phyloP scores from a whole-genome alignment of 345 rosid species.

The Eucalyptus leucophloia region DNA sequence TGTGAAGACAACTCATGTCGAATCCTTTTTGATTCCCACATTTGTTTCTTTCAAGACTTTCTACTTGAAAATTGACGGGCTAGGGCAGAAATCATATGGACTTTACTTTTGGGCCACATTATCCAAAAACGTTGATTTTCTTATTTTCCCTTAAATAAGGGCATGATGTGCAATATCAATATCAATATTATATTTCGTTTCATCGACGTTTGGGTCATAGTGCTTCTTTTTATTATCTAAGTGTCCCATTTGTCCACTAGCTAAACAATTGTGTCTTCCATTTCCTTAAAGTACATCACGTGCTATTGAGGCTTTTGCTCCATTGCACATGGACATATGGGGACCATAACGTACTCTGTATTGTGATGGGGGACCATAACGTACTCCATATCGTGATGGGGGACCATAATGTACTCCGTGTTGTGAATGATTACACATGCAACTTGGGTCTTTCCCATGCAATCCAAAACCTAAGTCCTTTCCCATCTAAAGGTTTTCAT shows the following conservation, averaged over 20 bases:
- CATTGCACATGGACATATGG: no score
- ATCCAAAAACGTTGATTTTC: background rate
- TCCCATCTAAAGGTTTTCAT: background rate
- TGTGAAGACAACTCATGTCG: background rate
- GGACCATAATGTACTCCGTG: no score
- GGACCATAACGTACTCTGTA: no score
- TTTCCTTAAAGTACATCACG: background rate
- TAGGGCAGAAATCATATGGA: background rate
- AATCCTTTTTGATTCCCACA: background rate
- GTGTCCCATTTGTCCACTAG: background rate
- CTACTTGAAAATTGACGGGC: background rate
- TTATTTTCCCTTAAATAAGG: background rate
- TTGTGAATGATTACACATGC: background rate
- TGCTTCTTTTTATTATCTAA: background rate
- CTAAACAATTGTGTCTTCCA: background rate
- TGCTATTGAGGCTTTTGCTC: background rate
- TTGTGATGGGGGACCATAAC: no score
- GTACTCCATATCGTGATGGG: no score
- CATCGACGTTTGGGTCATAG: background rate
- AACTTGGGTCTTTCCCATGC: background rate
- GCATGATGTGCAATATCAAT: background rate
- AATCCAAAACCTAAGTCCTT: background rate
- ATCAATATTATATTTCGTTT: no score
- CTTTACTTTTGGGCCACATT: background rate
- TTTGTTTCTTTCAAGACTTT: background rate